A percentile compares a stretch with the other conserved stretches of the same genome.
phyloP scores from a whole-genome alignment of 139 green algal genomes.

The Haematococcus sp. region DNA sequence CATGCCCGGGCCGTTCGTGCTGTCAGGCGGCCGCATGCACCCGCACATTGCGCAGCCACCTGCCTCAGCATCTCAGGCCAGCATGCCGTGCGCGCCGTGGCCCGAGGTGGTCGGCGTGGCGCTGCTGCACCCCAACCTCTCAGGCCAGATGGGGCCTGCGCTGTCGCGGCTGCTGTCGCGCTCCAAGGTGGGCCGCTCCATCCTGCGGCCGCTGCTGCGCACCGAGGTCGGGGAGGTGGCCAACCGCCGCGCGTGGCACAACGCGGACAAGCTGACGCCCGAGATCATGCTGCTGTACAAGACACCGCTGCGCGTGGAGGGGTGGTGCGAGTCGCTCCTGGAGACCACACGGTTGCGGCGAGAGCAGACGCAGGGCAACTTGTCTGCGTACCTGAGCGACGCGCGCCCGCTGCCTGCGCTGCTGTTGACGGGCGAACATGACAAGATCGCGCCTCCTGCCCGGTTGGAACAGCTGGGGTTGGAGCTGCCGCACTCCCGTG shows the following conservation, averaged over 20 bases:
- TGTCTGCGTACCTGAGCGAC: slow-evolving; percentile 23
- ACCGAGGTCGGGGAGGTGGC: slow-evolving; percentile 67
- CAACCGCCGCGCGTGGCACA: slow-evolving; percentile 68
- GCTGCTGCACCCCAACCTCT: slow-evolving; percentile 60
- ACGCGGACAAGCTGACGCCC: slow-evolving; percentile 49
- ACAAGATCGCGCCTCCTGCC: slow-evolving; percentile 46
- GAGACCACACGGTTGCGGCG: slow-evolving; percentile 39
- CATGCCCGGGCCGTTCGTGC: not conserved
- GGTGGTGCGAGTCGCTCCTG: slow-evolving; percentile 68
- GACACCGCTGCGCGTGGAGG: slow-evolving; percentile 53
- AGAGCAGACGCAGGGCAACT: slow-evolving; percentile 20
- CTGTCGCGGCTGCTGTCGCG: slow-evolving; percentile 55
- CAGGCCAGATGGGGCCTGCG: slow-evolving; percentile 31
- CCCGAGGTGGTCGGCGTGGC: slow-evolving; percentile 42
- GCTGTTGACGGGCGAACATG: slow-evolving; percentile 51
- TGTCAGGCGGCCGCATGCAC: not conserved
- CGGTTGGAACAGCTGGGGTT: slow-evolving; percentile 24
- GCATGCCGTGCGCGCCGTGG: not conserved
- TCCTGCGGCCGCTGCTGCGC: slow-evolving; percentile 72
- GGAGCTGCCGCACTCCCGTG: slow-evolving; percentile 27
- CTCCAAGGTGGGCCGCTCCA: slow-evolving; percentile 57
- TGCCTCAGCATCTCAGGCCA: not conserved
- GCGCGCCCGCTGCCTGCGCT: slow-evolving; percentile 42
- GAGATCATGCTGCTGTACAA: slow-evolving; percentile 74
- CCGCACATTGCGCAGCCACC: not conserved